These are phyloP conservation scores for Apiospora marii DNA, from an alignment of 2,329 filamentous ascomycete species.

Conservation along the genomic window DNA sequence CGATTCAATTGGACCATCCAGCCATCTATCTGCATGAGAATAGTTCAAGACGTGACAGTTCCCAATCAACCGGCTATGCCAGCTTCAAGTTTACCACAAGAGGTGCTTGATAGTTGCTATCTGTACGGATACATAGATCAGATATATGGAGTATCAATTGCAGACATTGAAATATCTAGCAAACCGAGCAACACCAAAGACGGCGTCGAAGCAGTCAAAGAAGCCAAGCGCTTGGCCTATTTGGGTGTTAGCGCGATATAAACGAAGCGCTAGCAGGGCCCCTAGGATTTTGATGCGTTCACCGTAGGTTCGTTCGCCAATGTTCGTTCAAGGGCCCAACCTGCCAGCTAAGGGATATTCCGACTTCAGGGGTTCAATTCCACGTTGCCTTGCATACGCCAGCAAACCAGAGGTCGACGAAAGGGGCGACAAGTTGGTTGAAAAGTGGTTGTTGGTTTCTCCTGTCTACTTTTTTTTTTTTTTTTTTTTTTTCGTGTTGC, in stretches of 20 bases:
- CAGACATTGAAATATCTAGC: background rate
- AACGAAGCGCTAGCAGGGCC: background rate
- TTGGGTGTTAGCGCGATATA: background rate
- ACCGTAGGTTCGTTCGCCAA: constrained; percentile 5
- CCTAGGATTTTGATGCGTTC: constrained; percentile 9
- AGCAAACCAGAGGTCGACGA: background rate
- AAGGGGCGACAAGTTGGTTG: background rate
- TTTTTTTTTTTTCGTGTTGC: background rate
- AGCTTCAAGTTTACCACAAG: no score
- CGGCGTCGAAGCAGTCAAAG: background rate
- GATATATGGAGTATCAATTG: no score
- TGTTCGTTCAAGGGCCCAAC: background rate
- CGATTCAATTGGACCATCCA: background rate
- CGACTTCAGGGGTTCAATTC: constrained; percentile 20
- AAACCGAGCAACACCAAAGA: background rate
- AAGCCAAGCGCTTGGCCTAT: background rate
- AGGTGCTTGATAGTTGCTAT: no score
- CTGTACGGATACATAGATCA: no score
- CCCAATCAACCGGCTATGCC: no score
- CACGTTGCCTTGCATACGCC: background rate
- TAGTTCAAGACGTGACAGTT: background rate
- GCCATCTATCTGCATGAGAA: background rate
- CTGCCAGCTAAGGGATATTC: constrained; percentile 6
- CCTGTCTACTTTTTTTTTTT: no score
- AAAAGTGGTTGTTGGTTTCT: background rate